Conservation (phyloP, 129 eudicot species). For the Helianthus tuberosus region DNA sequence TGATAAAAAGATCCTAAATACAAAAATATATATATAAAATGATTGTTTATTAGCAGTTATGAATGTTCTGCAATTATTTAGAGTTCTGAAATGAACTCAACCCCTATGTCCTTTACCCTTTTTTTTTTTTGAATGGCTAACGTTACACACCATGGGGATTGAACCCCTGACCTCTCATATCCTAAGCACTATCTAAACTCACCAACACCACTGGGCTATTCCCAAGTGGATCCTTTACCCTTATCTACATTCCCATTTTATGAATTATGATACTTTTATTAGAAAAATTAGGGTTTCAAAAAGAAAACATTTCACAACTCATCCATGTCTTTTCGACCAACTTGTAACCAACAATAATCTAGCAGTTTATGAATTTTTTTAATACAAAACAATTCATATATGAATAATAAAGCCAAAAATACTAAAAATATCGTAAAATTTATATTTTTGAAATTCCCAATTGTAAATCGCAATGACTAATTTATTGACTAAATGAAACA, state of each 20-base stretch:
- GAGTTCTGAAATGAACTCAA: no score
- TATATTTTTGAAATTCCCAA: not conserved
- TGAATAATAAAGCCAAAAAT: not conserved
- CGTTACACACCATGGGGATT: no score
- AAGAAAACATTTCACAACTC: not conserved
- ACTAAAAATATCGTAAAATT: not conserved
- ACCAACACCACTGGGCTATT: no score
- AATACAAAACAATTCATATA: not conserved
- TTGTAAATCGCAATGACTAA: slow-evolving; percentile 1
- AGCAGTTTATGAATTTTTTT: not conserved
- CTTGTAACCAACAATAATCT: not conserved
- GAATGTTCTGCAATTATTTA: no score
- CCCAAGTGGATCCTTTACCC: no score
- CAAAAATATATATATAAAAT: no score
- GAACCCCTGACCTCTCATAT: no score
- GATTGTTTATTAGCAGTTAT: no score
- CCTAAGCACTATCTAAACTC: no score
- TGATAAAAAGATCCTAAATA: no score
- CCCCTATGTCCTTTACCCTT: no score
- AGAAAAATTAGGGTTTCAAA: not conserved
- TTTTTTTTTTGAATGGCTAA: no score
- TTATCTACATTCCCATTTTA: not conserved
- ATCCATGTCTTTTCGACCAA: slow-evolving; percentile 13
- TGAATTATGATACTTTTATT: not conserved
- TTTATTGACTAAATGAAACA: not conserved